phyloP scores from a whole-genome alignment of 768 basidiomycete species.

The Pulveroboletus frians region DNA sequence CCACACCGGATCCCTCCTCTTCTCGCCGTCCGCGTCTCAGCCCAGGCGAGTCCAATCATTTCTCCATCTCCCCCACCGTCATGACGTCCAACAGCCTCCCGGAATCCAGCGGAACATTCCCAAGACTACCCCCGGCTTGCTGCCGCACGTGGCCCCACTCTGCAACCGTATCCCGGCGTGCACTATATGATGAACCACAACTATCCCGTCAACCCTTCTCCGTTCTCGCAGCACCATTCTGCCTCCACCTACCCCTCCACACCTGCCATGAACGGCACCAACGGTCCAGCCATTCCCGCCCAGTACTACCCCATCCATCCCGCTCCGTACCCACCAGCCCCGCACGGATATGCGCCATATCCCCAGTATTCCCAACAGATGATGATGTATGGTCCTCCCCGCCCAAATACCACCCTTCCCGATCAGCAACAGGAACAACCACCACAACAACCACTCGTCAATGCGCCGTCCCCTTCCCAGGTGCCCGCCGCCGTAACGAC shows the following conservation, averaged over 20 bases:
- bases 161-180: constrained; percentile 53
- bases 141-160: constrained; percentile 37
- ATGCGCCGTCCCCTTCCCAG: constrained; percentile 31
- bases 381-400: constrained; percentile 59
- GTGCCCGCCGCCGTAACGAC: constrained; percentile 29
- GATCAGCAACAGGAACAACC: constrained; percentile 27
- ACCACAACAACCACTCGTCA: constrained; percentile 29
- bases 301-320: constrained; percentile 59
- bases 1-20: constrained; percentile 18
- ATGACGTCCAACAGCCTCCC: constrained; percentile 14
- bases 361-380: constrained; percentile 53
- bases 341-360: constrained; percentile 50
- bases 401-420: constrained; percentile 33
- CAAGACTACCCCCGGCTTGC: constrained; percentile 29
- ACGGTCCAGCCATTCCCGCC: constrained; percentile 35
- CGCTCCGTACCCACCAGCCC: constrained; percentile 41
- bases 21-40: constrained; percentile 27
- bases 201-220: constrained; percentile 58
- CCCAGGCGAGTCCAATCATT: constrained; percentile 13
- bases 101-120: constrained; percentile 15
- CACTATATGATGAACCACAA: constrained; percentile 66
- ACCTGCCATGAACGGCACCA: constrained; percentile 36
- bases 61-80: constrained; percentile 12
- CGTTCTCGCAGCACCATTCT: constrained; percentile 40
- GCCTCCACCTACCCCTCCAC: constrained; percentile 33